phyloP scores from a whole-genome alignment of 441 rosid genomes.

The Adansonia rubrostipa region DNA sequence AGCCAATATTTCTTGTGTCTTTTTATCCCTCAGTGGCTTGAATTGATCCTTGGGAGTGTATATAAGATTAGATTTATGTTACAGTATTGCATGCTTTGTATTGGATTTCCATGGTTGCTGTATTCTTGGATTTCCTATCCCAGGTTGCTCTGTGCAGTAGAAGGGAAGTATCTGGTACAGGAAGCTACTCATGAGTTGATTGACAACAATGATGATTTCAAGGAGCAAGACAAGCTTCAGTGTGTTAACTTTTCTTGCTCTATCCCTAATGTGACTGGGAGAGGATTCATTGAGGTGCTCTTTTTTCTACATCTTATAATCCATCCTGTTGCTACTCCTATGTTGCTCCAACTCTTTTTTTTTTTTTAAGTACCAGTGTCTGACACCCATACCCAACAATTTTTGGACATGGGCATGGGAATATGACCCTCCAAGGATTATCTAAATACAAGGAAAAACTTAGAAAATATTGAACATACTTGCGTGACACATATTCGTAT shows the following conservation, averaged over 20 bases:
- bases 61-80: conserved; percentile 20
- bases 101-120: conserved; percentile 19
- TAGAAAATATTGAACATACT: too few relatives aligned
- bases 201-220: conserved; percentile 41
- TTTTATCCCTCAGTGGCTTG: conserved; percentile 9
- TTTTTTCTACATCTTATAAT: conserved; percentile 23
- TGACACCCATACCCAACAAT: too few relatives aligned
- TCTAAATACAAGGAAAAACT: too few relatives aligned
- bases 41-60: background rate
- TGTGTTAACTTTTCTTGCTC: conserved; percentile 66
- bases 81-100: background rate
- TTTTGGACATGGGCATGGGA: too few relatives aligned
- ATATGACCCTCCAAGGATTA: too few relatives aligned
- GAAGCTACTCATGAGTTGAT: conserved; percentile 50
- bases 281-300: conserved; percentile 93
- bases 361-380: too few relatives aligned
- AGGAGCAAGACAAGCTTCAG: conserved; percentile 62
- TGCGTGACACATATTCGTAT: too few relatives aligned
- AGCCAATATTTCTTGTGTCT: conserved; percentile 9
- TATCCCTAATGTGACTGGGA: conserved; percentile 61
- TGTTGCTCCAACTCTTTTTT: too few relatives aligned
- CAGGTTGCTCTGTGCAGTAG: conserved; percentile 90
- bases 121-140: conserved; percentile 24
- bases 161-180: conserved; percentile 76
- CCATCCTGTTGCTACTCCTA: background rate